Base-by-base conservation (phyloP, 345 rosid genomes). In the Microthlaspi erraticum region DNA sequence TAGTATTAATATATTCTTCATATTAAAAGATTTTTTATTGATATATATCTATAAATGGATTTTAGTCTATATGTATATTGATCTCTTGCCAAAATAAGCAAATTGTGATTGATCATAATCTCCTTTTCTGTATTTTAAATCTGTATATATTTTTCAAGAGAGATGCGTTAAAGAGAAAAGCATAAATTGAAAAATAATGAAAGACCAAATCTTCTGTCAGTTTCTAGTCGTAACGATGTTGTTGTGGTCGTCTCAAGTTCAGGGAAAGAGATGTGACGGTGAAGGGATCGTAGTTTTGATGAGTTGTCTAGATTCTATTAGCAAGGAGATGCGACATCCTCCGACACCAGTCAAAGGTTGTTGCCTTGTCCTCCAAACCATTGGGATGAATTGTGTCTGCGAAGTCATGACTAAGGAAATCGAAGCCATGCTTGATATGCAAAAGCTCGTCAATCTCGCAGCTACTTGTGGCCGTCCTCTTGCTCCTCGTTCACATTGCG, bases 381-480 rank as follows among this genome's bases (percentile, higher is more conserved):
- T 68, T 6, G 64, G 73, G 19, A 68, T 68, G 64, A 33, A 56
- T 33, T 68, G 73, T 7, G 37, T 68, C 3, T 57, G 73, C 3
- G 64, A 45, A 68, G 10, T 57, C 55, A 12, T 68, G 16, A 44
- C 10, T n/a, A 68, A 68, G 16, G 1, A 0, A 44, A 20, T 57
- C 11, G 64, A 57, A 57, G 33, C 37, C 8, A 0, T 17, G 56
- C 57, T 68, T 45, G 73, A 68, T 45, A 57, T 68, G 65, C 64
- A 57, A 34, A 68, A 68, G 73, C 56, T 68, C 8, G 73, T 68
- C 43, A 68, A 68, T 2, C 26, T 68, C 4, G 65, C 73, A 2
- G 45, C 73, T n/a, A 48, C 46, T 68, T 68, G 73, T 57, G 65
- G 73, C 18, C 65, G 31, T 34, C 73, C 65, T 5, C 73, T 68